Evolutionary conservation across 1,284 basidiomycete species (phyloP).

Genomic region (Ustilago hordei): DNA sequence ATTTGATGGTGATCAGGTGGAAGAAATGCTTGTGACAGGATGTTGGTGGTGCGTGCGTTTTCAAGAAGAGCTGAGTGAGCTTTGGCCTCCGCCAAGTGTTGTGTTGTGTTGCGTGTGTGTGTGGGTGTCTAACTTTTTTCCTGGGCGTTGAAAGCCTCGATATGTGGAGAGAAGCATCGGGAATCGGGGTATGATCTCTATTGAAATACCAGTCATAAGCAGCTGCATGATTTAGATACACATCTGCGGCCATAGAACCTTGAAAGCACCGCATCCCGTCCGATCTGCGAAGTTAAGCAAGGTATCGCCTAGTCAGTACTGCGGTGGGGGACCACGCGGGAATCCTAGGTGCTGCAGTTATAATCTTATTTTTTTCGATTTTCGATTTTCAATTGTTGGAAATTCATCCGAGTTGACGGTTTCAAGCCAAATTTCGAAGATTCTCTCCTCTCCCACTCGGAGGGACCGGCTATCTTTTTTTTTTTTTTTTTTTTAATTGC

Average conservation of each 20-base stretch:
- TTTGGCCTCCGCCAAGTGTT: not conserved
- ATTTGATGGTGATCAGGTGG: not conserved
- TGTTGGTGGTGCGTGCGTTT: not conserved
- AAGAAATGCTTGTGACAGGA: not conserved
- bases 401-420: conserved; percentile 15
- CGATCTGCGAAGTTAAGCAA: conserved; percentile 83
- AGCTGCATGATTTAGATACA: not conserved
- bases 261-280: conserved; percentile 85
- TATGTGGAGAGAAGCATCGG: conserved; percentile 18
- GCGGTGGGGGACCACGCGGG: conserved; percentile 85
- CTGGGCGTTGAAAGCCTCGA: conserved; percentile 13
- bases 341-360: conserved; percentile 82
- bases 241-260: conserved; percentile 82
- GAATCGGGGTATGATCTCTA: not conserved
- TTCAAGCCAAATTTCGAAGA: conserved; percentile 9
- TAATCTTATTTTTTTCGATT: conserved; percentile 9
- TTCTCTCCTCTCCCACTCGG: not conserved
- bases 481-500: not conserved
- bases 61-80: conserved; percentile 4
- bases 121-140: not conserved
- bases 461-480: conserved; percentile 1
- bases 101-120: conserved; percentile 6
- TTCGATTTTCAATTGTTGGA: conserved; percentile 6
- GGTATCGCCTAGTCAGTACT: conserved; percentile 84
- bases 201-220: not conserved